These are phyloP conservation scores for Takashimella tepidaria DNA, from an alignment of 1,284 basidiomycete genomes.

Conservation along the genomic window DNA sequence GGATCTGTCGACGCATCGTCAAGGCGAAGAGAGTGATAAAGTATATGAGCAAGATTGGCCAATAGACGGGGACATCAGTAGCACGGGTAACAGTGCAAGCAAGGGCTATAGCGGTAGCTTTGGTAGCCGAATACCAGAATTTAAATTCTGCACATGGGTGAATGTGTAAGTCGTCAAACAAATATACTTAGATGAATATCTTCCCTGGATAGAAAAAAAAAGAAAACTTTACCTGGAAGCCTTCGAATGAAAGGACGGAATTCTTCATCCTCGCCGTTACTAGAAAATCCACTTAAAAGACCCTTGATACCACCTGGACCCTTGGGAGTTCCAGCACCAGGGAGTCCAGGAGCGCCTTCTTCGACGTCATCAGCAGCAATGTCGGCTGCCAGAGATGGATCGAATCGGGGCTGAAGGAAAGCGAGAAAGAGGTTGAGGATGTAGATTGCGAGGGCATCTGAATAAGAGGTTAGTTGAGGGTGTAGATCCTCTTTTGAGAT, in stretches of 20 bases:
- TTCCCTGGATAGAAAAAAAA: no score
- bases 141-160: constrained; percentile 33
- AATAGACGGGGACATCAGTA: constrained; percentile 96
- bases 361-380: constrained; percentile 91
- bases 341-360: constrained; percentile 65
- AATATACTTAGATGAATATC: background rate
- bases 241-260: constrained; percentile 94
- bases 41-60: constrained; percentile 94
- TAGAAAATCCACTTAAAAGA: constrained; percentile 39
- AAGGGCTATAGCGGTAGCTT: constrained; percentile 76
- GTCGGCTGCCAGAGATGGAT: constrained; percentile 90
- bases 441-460: constrained; percentile 86
- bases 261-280: constrained; percentile 61
- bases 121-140: constrained; percentile 81
- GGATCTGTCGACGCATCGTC: constrained; percentile 89
- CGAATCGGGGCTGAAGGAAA: constrained; percentile 60
- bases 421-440: constrained; percentile 67
- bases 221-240: constrained; percentile 97
- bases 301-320: constrained; percentile 36
- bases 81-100: constrained; percentile 69
- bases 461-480: background rate
- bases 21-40: constrained; percentile 81
- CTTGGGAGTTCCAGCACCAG: constrained; percentile 33
- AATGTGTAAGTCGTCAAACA: background rate
- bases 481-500: no score